Evolutionary conservation across 2,329 filamentous ascomycete species (phyloP), one percentile per base, ranked within the genome.

Genomic region (Monosporascus cannonballus): DNA sequence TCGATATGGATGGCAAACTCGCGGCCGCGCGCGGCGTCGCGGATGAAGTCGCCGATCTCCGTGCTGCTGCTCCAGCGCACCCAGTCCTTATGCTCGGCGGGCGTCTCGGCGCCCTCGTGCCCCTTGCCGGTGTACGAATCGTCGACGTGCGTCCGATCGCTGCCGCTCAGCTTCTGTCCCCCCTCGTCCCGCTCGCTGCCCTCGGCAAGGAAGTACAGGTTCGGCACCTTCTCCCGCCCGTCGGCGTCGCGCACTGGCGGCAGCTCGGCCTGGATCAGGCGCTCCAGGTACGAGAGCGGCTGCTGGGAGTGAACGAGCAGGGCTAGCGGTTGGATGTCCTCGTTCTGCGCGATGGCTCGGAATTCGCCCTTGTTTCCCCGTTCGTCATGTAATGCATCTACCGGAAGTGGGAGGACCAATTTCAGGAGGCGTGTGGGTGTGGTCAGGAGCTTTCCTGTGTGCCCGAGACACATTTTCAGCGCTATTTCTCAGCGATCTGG

Each of bases 31-130:
- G 91, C 89, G 0, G 92, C 91, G 66, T 96, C 92, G 8, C 90
- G 84, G 59, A 96, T 94, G 65, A 96, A 96, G 71, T 96, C 92
- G 9, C 92, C 92, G 34, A 96, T 87, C 67, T 96, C 92, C 1
- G 92, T 96, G 30, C 86, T 89, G 42, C 85, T 84, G 45, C 87
- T 91, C 92, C 92, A 96, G 30, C 90, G 85, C 2, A 96, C 89
- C 74, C 93, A 94, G 51, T 83, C 80, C 52, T 78, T 73, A 25
- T 79, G 73, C 38, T 79, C 73, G 5, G 44, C 61, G 38, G 58
- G 64, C 11, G 69, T 75, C 53, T 65, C 67, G 25, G 67, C 73
- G 17, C 72, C 79, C 61, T 89, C 83, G 46, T 79, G 84, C 2
- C 87, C 87, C 1, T 85, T 76, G 0, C 87, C 87, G 30, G 82